These are phyloP conservation scores for Coccomyxa subellipsoidea DNA, from an alignment of 163 green algal species.

Conservation along the genomic window DNA sequence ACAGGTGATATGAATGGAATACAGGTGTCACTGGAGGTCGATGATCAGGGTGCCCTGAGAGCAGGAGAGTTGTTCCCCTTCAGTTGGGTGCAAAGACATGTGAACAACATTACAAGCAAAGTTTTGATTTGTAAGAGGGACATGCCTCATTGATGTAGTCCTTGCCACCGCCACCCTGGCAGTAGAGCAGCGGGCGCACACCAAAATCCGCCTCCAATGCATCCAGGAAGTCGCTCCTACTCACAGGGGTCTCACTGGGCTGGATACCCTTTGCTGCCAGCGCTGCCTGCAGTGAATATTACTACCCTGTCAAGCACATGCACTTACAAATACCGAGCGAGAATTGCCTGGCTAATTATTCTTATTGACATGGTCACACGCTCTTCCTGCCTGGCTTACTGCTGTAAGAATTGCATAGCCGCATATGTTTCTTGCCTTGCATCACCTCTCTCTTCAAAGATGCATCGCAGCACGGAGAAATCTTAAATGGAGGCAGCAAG, in stretches of 20 bases:
- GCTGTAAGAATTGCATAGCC: neutral
- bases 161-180: neutral
- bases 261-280: neutral
- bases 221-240: neutral
- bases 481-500: too few species aligned
- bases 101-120: too few species aligned
- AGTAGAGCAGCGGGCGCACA: neutral
- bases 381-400: too few species aligned
- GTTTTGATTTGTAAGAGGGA: too few species aligned
- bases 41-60: too few species aligned
- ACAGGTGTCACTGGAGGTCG: too few species aligned
- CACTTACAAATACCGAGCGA: neutral
- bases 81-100: too few species aligned
- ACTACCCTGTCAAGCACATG: neutral
- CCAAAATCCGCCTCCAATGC: neutral
- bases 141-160: constrained; percentile 2
- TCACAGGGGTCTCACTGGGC: neutral
- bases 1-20: too few species aligned
- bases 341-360: neutral
- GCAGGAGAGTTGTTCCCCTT: too few species aligned
- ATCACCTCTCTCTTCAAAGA: neutral
- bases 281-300: neutral
- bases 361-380: neutral
- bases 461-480: neutral
- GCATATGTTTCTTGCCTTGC: neutral